phyloP scores from a whole-genome alignment of 768 basidiomycete genomes.

The Coprinellus micaceus region DNA sequence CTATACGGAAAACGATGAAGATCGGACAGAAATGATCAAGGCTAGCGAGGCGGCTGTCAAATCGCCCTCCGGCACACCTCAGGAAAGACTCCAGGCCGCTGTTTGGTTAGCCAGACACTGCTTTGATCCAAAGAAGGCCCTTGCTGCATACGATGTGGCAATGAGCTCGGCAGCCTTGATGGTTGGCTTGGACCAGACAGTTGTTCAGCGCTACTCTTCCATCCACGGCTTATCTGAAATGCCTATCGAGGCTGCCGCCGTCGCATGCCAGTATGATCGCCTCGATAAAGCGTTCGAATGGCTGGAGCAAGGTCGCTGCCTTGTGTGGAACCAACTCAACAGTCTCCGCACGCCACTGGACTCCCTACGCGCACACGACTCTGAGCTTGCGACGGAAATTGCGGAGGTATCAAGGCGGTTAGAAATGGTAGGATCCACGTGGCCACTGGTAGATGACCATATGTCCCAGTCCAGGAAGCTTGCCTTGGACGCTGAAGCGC shows the following conservation, averaged over 20 bases:
- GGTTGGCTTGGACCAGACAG: background rate
- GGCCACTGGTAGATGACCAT: background rate
- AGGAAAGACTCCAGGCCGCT: background rate
- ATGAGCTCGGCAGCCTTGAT: background rate
- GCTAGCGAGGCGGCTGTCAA: too few species aligned
- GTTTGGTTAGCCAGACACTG: background rate
- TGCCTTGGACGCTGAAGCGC: constrained; percentile 2
- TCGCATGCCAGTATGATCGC: constrained; percentile 6
- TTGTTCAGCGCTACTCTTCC: background rate
- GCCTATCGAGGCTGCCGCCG: constrained; percentile 8
- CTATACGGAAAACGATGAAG: too few species aligned
- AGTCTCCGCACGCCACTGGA: constrained; percentile 19
- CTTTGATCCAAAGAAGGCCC: background rate
- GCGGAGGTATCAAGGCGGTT: constrained; percentile 7
- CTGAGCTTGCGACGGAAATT: constrained; percentile 7
- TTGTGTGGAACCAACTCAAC: constrained; percentile 22
- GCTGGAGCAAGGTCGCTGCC: constrained; percentile 22
- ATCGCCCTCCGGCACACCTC: too few species aligned
- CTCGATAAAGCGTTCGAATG: constrained; percentile 18
- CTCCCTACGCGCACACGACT: constrained; percentile 5
- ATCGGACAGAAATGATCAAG: too few species aligned
- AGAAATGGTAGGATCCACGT: constrained; percentile 8
- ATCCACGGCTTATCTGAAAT: background rate
- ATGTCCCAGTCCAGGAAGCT: background rate
- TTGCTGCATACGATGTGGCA: background rate